Conservation (phyloP, 2,329 filamentous ascomycete species). For the Phyllosticta ampelicida region DNA sequence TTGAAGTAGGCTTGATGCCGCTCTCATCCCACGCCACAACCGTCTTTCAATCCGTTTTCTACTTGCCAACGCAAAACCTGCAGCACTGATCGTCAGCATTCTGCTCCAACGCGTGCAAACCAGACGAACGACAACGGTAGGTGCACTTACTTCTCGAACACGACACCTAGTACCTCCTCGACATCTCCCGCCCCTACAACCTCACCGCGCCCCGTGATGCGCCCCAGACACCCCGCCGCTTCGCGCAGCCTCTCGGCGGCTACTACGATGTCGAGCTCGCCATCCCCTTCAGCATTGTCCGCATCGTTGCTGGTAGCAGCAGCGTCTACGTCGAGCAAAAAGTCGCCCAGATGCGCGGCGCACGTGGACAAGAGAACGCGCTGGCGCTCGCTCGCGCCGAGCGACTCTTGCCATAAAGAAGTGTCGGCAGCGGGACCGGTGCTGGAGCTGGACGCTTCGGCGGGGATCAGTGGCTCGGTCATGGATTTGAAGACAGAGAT, state of each 20-base stretch:
- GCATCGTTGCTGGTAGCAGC: neutral
- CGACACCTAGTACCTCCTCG: conserved; percentile 89
- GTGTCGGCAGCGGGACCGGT: conserved; percentile 38
- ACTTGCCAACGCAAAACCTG: conserved; percentile 33
- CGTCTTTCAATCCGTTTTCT: conserved; percentile 1
- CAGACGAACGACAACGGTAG: neutral
- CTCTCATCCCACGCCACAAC: neutral
- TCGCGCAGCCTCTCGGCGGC: conserved; percentile 80
- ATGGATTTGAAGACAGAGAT: conserved; percentile 57
- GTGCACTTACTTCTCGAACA: conserved; percentile 84
- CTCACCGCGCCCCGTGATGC: conserved; percentile 78
- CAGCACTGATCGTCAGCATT: conserved; percentile 1
- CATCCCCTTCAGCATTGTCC: conserved; percentile 14
- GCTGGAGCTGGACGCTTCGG: conserved; percentile 12
- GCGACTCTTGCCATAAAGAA: conserved; percentile 65
- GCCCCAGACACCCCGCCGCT: conserved; percentile 68
- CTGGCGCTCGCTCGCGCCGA: conserved; percentile 87
- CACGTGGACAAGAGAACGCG: conserved; percentile 69
- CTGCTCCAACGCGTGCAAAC: neutral
- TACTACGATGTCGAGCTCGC: conserved; percentile 70
- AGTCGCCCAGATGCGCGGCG: conserved; percentile 58
- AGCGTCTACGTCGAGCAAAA: conserved; percentile 48
- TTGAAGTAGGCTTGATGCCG: no score
- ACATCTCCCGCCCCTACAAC: conserved; percentile 57
- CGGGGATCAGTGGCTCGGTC: conserved; percentile 44